Evolutionary conservation across 2,329 filamentous ascomycete species (phyloP).

Genomic region (Cladophialophora psammophila): DNA sequence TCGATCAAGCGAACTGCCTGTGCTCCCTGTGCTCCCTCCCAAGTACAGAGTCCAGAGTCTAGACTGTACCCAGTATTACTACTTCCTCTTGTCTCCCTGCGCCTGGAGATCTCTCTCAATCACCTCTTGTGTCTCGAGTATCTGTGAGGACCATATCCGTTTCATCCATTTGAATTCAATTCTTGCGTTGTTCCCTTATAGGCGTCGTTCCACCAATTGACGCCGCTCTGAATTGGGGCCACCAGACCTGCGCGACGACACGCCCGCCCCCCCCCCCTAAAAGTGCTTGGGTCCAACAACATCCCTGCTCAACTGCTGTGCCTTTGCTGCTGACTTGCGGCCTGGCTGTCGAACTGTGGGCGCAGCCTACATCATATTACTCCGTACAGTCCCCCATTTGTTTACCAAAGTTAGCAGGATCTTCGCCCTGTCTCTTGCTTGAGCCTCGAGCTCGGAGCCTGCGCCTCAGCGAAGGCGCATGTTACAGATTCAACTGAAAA

Average conservation of each 20-base stretch:
- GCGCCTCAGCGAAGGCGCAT: background rate
- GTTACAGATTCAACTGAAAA: background rate
- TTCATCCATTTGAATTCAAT: background rate
- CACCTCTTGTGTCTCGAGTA: background rate
- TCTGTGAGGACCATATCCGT: background rate
- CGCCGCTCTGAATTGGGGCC: background rate
- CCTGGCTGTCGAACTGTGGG: constrained; percentile 1
- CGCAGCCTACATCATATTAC: constrained; percentile 4
- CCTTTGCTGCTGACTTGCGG: background rate
- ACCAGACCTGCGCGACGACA: background rate
- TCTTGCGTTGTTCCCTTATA: background rate
- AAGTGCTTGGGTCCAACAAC: background rate
- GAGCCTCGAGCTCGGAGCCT: background rate
- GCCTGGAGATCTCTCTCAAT: background rate
- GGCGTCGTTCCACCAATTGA: constrained; percentile 4
- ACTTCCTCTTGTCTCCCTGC: background rate
- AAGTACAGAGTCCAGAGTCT: background rate
- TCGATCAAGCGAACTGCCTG: background rate
- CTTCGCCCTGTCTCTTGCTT: background rate
- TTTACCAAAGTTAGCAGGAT: background rate
- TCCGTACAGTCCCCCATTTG: background rate
- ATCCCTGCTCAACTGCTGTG: background rate
- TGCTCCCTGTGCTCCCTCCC: background rate
- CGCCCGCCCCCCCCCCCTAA: background rate
- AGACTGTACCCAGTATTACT: background rate